Evolutionary conservation across 441 rosid genomes (phyloP).

Genomic region (Pelargonium fulgidum): DNA sequence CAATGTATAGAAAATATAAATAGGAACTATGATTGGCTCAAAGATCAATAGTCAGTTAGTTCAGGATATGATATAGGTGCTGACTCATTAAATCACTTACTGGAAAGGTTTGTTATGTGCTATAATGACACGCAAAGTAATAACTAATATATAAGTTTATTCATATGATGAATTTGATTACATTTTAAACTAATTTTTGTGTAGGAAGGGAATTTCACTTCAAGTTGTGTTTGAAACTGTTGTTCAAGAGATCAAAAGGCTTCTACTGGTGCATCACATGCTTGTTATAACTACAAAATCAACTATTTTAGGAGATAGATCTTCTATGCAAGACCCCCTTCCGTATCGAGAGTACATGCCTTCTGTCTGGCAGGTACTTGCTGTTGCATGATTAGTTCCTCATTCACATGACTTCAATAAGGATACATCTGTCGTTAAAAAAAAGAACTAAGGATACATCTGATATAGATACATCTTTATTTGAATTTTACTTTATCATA

Average conservation of each 20-base stretch:
- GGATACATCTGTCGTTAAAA: neutral
- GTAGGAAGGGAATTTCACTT: slow-evolving; percentile 63
- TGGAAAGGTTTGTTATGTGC: neutral
- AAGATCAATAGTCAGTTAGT: no score
- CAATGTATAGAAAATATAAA: neutral
- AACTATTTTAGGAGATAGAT: slow-evolving; percentile 37
- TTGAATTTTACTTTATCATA: neutral
- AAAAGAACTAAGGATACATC: neutral
- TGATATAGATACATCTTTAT: neutral
- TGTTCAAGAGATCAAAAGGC: slow-evolving; percentile 65
- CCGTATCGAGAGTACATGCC: slow-evolving; percentile 74
- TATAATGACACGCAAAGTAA: neutral
- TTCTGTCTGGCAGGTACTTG: slow-evolving; percentile 68
- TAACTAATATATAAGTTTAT: neutral
- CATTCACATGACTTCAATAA: neutral
- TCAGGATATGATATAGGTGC: no score
- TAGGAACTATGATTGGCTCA: no score
- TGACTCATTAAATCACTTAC: neutral
- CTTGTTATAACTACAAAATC: slow-evolving; percentile 61
- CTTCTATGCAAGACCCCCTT: slow-evolving; percentile 34
- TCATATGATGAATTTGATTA: slow-evolving; percentile 12
- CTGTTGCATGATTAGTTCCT: slow-evolving; percentile 17
- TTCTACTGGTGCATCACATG: slow-evolving; percentile 55
- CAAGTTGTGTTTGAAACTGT: slow-evolving; percentile 50
- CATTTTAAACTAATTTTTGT: slow-evolving; percentile 10